Base-by-base conservation (phyloP, 129 eudicot species). In the Centrapalus pauciflorus region DNA sequence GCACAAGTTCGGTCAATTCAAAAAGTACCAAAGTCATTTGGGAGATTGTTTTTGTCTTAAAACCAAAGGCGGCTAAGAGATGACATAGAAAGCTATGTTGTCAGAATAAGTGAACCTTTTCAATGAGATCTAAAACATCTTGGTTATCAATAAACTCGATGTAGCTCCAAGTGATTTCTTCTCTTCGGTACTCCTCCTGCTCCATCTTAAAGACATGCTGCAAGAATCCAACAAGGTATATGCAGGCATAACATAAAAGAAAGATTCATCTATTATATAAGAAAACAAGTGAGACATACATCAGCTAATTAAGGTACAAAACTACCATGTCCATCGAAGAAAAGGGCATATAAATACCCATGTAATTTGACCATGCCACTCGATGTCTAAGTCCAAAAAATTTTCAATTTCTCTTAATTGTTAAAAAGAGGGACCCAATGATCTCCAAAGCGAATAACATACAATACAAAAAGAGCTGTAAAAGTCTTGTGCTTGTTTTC, bases 191-290 rank as follows among this genome's bases (percentile, higher is more conserved):
- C 64, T 93, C 99, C 80, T 89, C 99, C 77, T 93, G 98, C 76
- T 93, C 98, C 98, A 93, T 93, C 83, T 93, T 93, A 70, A 93
- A 93, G 45, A 93, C 98, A 73, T 93, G 99, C 95, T 92, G 89
- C 62, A 78, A 64, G 32, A 59, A 61, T 21, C 59, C 67, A 60
- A 49, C 43, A 23, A 75, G 48, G 27, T 19, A 45, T 21, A 45
- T 21, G 17, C 27, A 19, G 43, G 26, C 60, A 58, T n/a, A 35
- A 49, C 10, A 50, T 16, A 16, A 33, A 30, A 49, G 49, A 40
- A 41, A 19, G 64, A 30, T 9, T 41, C 49, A 13, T 41, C 49
- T 41, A 41, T 41, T 4, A 8, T 41, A 41, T 41, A 40, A 5
- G 17, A 40, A 40, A 40, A 40, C 48, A 40, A 40, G 13, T 40